Percentiles rank a stretch among this genome's conserved stretches.
Evolutionary conservation across 805 yeast species (phyloP).

Genomic region (Saturnispora serradocipensis): DNA sequence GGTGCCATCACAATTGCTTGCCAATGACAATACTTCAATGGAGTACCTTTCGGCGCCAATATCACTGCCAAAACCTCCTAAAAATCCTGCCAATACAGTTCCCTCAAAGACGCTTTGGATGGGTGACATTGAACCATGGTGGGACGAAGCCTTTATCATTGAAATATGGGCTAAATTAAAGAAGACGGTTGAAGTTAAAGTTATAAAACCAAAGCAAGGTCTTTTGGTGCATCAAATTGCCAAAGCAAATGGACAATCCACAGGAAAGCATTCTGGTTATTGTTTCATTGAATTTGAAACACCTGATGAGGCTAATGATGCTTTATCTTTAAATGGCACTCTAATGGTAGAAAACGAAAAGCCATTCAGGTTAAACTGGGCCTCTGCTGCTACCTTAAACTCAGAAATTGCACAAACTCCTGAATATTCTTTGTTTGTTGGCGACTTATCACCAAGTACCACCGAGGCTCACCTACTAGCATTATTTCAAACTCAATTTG

Average conservation of each 20-base stretch:
- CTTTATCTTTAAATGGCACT: constrained; percentile 56
- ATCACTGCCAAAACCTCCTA: constrained; percentile 45
- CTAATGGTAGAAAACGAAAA: constrained; percentile 54
- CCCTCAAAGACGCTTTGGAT: constrained; percentile 75
- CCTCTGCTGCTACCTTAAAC: constrained; percentile 67
- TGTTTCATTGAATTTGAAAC: constrained; percentile 70
- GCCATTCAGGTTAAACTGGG: constrained; percentile 73
- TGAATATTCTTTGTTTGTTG: constrained; percentile 73
- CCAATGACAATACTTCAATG: background rate
- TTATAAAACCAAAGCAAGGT: constrained; percentile 41
- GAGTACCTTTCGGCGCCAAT: constrained; percentile 18
- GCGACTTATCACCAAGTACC: constrained; percentile 68
- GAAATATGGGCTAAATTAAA: constrained; percentile 52
- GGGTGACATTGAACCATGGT: constrained; percentile 81
- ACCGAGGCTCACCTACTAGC: constrained; percentile 73
- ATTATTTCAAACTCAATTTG: constrained; percentile 57
- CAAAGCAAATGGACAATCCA: constrained; percentile 19
- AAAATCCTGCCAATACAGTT: constrained; percentile 37
- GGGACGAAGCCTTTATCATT: constrained; percentile 53
- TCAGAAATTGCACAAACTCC: constrained; percentile 68
- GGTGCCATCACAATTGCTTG: background rate
- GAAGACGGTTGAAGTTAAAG: constrained; percentile 53
- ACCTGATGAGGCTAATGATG: constrained; percentile 61
- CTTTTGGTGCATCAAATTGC: constrained; percentile 29
- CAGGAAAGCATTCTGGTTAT: constrained; percentile 43